Conservation (phyloP, 202 grass and related monocot genomes). For the Hordeum pubiflorum region DNA sequence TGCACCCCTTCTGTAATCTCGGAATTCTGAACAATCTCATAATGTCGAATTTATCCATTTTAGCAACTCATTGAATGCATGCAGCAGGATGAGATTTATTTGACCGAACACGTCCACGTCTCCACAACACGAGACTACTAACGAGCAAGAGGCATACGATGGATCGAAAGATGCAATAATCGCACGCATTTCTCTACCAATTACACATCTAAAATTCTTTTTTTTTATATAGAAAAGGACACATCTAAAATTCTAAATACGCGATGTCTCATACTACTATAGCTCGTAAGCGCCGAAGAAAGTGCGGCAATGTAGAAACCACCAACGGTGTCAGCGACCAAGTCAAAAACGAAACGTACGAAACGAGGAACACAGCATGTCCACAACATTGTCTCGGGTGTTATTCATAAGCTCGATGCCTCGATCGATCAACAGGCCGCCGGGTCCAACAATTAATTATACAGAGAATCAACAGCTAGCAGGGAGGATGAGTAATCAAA, state of each 20-base stretch:
- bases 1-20: neutral
- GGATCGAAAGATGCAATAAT: neutral
- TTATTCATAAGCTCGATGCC: neutral
- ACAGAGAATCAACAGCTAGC: neutral
- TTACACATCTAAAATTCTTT: neutral
- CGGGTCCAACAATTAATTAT: neutral
- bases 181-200: neutral
- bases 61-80: no score
- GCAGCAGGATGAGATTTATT: neutral
- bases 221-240: no score
- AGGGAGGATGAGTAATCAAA: neutral
- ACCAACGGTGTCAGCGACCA: no score
- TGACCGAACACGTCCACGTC: neutral
- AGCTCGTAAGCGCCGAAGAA: no score
- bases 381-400: no score
- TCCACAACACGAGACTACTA: no score
- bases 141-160: neutral
- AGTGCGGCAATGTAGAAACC: no score
- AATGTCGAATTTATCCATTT: neutral
- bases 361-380: no score
- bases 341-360: no score
- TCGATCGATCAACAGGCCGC: neutral
- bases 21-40: neutral
- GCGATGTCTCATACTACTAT: no score
- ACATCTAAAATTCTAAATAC: neutral